These are phyloP conservation scores for Periconia digitata DNA, from an alignment of 2,329 filamentous ascomycete species.

Conservation along the genomic window DNA sequence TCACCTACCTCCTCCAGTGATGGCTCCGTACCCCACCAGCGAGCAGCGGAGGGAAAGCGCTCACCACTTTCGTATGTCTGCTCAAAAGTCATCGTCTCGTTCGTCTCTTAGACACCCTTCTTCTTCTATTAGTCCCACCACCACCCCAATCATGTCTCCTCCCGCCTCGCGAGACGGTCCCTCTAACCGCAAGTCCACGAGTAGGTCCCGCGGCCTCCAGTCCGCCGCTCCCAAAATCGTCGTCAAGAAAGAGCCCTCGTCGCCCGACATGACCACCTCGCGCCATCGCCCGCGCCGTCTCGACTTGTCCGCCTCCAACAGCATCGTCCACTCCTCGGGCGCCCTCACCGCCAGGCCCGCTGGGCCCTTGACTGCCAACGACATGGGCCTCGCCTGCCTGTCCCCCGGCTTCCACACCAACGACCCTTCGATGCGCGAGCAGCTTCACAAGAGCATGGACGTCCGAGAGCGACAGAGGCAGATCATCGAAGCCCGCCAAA, in stretches of 20 bases:
- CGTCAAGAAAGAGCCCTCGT: slow-evolving; percentile 94
- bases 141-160: slow-evolving; percentile 26
- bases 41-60: slow-evolving; percentile 54
- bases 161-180: slow-evolving; percentile 20
- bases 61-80: slow-evolving; percentile 55
- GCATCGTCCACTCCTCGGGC: slow-evolving; percentile 46
- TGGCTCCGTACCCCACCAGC: slow-evolving; percentile 37
- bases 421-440: slow-evolving; percentile 94
- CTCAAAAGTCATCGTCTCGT: slow-evolving; percentile 26
- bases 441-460: slow-evolving; percentile 89
- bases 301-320: slow-evolving; percentile 65
- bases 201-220: slow-evolving; percentile 55
- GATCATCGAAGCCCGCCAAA: slow-evolving; percentile 92
- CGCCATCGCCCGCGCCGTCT: slow-evolving; percentile 76
- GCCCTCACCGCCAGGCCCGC: slow-evolving; percentile 67
- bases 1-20: slow-evolving; percentile 44
- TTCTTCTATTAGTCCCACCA: slow-evolving; percentile 20
- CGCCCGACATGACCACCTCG: slow-evolving; percentile 74
- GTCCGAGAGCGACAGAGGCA: slow-evolving; percentile 92
- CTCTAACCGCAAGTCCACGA: slow-evolving; percentile 43
- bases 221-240: slow-evolving; percentile 71
- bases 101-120: slow-evolving; percentile 26
- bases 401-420: slow-evolving; percentile 96
- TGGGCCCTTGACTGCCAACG: slow-evolving; percentile 74
- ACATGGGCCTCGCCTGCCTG: slow-evolving; percentile 90